Evolutionary conservation across 2,329 filamentous ascomycete species (phyloP), one percentile per base, ranked within the genome.

Genomic region (Epichloe baconii): DNA sequence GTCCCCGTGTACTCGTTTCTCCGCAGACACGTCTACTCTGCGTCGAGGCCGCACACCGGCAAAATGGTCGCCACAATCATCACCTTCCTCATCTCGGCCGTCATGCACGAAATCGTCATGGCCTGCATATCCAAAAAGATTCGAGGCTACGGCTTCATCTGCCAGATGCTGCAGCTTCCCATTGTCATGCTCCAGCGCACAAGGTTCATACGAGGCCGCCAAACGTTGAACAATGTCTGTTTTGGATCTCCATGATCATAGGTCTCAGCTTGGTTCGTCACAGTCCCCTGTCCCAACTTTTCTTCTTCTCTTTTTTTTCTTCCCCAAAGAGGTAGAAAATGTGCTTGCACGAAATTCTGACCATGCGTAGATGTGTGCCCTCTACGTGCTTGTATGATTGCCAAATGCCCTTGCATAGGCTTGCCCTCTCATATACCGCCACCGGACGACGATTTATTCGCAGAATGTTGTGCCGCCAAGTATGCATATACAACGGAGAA

Each of bases 41-140:
- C 89, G 2, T 86, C 84, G 12, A 77, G 86, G 10, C 80, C 83
- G 12, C 82, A 85, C 58, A 83, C 94, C 60, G 90, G 88, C 19
- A 81, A 83, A 52, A 76, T 78, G 15, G 74, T 85, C 52, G 90
- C 93, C 26, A 97, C 90, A 26, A 71, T 89, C 54, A 86, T 95
- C 58, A 97, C 93, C 0, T 97, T 98, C 63, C 70, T 97, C 52
- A 85, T 97, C 61, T 90, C 84, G 53, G 88, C 93, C 37, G 64
- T 95, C 21, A 89, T 88, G 15, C 93, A 97, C 64, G 93, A 98
- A 68, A 78, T 98, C 52, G 87, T 98, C 61, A 95, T 98, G 86
- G 89, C 86, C 7, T 97, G 91, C 66, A 97, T 98, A 65, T 96
- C 90, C 26, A 91, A 96, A 74, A 97, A 98, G 72, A 75, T 97